Evolutionary conservation across 2,329 filamentous ascomycete species (phyloP).

Genomic region (Trichoderma brevicompactum): DNA sequence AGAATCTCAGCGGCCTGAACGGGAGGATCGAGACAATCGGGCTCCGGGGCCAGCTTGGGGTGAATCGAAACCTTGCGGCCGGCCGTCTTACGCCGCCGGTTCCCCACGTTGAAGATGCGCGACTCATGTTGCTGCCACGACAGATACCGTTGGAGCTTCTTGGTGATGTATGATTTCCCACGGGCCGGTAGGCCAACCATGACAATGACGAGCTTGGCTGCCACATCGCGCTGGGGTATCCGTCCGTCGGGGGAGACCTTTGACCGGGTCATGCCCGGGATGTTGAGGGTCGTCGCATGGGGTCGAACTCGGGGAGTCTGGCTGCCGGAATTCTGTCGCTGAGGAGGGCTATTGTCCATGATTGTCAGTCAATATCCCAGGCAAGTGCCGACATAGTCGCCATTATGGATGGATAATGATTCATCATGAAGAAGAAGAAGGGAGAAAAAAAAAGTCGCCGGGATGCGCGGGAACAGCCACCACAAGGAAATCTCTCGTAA

Average conservation of each 20-base stretch:
- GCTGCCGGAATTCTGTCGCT: slow-evolving; percentile 73
- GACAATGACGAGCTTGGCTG: slow-evolving; percentile 93
- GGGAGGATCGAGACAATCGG: slow-evolving; percentile 49
- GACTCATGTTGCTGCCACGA: slow-evolving; percentile 98
- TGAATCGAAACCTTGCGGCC: slow-evolving; percentile 53
- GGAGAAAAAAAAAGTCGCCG: neutral
- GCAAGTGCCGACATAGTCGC: neutral
- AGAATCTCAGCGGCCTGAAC: slow-evolving; percentile 61
- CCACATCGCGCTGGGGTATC: slow-evolving; percentile 91
- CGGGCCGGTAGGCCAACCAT: slow-evolving; percentile 97
- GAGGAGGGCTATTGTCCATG: slow-evolving; percentile 60
- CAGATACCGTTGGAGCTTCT: slow-evolving; percentile 93
- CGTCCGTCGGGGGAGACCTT: slow-evolving; percentile 94
- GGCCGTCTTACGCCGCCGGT: slow-evolving; percentile 80
- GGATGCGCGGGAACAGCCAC: slow-evolving; percentile 2
- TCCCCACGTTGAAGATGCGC: slow-evolving; percentile 95
- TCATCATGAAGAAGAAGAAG: neutral
- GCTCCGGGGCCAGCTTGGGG: slow-evolving; percentile 43
- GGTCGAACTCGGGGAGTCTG: slow-evolving; percentile 77
- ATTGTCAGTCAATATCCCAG: neutral
- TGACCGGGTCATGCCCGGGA: slow-evolving; percentile 93
- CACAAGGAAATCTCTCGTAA: neutral
- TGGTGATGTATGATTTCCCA: slow-evolving; percentile 98
- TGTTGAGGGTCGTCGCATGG: slow-evolving; percentile 93
- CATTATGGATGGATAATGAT: neutral